Percentiles rank a stretch among this genome's conserved stretches.
These are phyloP conservation scores for Linnemannia zychae DNA, from an alignment of 192 early-diverging fungal species.

Conservation along the genomic window DNA sequence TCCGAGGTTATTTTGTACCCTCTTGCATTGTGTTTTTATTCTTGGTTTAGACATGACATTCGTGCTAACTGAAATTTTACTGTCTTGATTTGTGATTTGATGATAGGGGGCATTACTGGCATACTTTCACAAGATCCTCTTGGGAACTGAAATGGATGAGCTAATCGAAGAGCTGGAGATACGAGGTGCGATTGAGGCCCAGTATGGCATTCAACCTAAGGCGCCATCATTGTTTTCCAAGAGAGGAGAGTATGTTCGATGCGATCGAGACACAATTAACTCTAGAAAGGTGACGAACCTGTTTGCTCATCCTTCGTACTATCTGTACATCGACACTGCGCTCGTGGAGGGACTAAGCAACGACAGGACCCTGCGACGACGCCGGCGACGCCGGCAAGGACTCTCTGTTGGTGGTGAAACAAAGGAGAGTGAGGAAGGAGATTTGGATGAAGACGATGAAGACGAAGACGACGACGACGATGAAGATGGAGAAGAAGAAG, in stretches of 20 bases:
- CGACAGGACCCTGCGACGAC: not conserved
- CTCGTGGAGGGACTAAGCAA: not conserved
- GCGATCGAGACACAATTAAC: constrained; percentile 39
- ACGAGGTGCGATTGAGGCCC: constrained; percentile 13
- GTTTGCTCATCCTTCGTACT: constrained; percentile 25
- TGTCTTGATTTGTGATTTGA: no score
- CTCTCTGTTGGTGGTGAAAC: not conserved
- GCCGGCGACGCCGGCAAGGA: not conserved
- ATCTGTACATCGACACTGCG: constrained; percentile 31
- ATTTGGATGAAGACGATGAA: not conserved
- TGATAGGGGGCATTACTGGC: constrained; percentile 21
- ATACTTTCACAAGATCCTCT: constrained; percentile 27
- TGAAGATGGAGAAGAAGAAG: not conserved
- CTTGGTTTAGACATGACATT: no score
- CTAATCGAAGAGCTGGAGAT: constrained; percentile 35
- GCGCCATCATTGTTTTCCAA: constrained; percentile 31
- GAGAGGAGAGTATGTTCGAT: constrained; percentile 5
- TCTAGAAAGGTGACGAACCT: constrained; percentile 41
- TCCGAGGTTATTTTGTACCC: not conserved
- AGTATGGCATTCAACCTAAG: constrained; percentile 21
- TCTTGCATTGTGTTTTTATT: no score
- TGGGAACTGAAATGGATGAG: constrained; percentile 36
- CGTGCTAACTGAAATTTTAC: no score
- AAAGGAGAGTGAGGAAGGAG: constrained; percentile 2
- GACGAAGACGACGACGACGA: constrained; percentile 3